Conservation (phyloP, 2,329 filamentous ascomycete genomes). For the Fusarium sp. region DNA sequence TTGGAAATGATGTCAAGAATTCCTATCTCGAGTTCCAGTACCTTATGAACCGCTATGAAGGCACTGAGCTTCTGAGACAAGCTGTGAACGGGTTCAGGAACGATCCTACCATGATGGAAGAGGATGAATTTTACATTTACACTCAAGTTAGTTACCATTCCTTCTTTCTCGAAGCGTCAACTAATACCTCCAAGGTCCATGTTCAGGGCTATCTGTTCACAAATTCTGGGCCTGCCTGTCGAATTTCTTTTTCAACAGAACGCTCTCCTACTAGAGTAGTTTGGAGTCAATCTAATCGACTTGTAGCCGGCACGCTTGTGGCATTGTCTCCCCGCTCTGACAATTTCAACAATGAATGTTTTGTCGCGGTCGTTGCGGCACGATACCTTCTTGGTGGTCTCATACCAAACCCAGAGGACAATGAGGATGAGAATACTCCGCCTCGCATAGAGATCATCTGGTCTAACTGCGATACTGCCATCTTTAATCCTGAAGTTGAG, state of each 20-base stretch:
- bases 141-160: constrained; percentile 64
- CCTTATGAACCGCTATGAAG: constrained; percentile 80
- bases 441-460: constrained; percentile 84
- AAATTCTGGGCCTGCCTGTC: constrained; percentile 71
- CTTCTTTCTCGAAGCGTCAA: background rate
- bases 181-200: constrained; percentile 66
- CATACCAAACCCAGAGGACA: constrained; percentile 60
- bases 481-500: constrained; percentile 76
- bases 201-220: constrained; percentile 75
- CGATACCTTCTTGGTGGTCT: constrained; percentile 72
- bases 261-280: constrained; percentile 74
- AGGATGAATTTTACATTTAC: constrained; percentile 72
- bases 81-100: constrained; percentile 70
- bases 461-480: constrained; percentile 67
- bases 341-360: constrained; percentile 73
- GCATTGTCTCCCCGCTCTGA: constrained; percentile 68
- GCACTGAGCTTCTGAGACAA: constrained; percentile 75
- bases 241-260: constrained; percentile 77
- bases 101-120: constrained; percentile 69
- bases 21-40: constrained; percentile 82
- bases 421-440: constrained; percentile 56
- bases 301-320: constrained; percentile 67
- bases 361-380: constrained; percentile 79
- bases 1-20: constrained; percentile 50
- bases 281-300: constrained; percentile 69